These are phyloP conservation scores for Ganoderma boninense DNA, from an alignment of 1,284 basidiomycete genomes.

Conservation along the genomic window DNA sequence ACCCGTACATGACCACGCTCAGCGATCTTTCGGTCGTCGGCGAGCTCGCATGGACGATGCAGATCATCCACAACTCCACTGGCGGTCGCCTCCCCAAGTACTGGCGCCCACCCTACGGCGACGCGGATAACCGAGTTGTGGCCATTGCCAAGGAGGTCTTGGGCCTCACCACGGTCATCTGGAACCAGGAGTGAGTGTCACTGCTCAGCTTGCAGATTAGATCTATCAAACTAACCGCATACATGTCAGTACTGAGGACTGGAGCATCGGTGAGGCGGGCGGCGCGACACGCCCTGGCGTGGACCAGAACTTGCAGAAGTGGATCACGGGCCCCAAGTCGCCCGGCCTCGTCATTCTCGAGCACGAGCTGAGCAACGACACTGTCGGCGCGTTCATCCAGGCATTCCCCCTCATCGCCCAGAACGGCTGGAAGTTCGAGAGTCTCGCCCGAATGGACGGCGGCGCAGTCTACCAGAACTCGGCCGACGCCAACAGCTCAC, in stretches of 20 bases:
- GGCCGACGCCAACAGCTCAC: conserved; percentile 23
- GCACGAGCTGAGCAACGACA: conserved; percentile 77
- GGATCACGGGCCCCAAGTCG: conserved; percentile 69
- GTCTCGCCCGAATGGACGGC: conserved; percentile 59
- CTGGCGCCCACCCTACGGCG: conserved; percentile 85
- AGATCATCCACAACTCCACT: conserved; percentile 84
- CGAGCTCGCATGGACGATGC: conserved; percentile 86
- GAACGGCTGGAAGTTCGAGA: conserved; percentile 74
- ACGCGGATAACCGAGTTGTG: conserved; percentile 75
- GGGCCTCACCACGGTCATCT: conserved; percentile 74
- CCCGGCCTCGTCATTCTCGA: conserved; percentile 85
- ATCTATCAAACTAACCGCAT: conserved; percentile 5
- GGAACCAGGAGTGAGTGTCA: conserved; percentile 78
- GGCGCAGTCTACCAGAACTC: conserved; percentile 63
- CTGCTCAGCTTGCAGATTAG: not conserved
- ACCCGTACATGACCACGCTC: conserved; percentile 84
- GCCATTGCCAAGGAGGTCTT: conserved; percentile 81
- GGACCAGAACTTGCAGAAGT: conserved; percentile 56
- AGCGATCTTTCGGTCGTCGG: conserved; percentile 75
- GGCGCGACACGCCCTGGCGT: conserved; percentile 56
- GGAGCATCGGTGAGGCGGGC: conserved; percentile 57
- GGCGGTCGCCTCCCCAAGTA: conserved; percentile 76
- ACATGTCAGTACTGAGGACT: conserved; percentile 69
- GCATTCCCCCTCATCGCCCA: conserved; percentile 69
- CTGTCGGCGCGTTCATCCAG: conserved; percentile 75